Evolutionary conservation across 2,329 filamentous ascomycete genomes (phyloP), one percentile per base, ranked within the genome.

Genomic region (Xylaria sp.): DNA sequence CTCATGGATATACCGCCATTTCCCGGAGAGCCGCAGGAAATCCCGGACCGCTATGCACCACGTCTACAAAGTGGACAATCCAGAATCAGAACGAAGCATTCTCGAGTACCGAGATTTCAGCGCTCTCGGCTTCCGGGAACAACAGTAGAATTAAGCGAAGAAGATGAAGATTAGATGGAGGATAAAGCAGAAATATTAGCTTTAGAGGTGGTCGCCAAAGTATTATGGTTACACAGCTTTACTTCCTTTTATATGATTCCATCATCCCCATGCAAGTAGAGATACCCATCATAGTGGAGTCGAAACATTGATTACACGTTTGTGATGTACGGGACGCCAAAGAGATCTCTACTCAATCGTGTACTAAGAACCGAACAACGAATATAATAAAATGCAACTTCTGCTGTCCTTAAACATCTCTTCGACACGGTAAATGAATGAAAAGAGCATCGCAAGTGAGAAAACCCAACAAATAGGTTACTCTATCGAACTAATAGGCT

Each of bases 1-100:
- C 57, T 46, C 20, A 61, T 33, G 11, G 42, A 61, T 33, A 38
- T 61, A 11, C 40, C 56, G 3, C 33, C 42, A 11, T 44, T 36
- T 44, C 15, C 33, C 1, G 13, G 3, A 40, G 15, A 40, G 36
- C 36, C 36, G 11, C 4, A 40, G 11, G 11, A 40, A 15, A 15
- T 11, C 11, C 13, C 36, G 11, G 36, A 40, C 36, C 36, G 11
- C 36, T 15, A 40, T 40, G 11, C 13, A 40, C 11, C 36, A 40
- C 10, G 36, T 15, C 11, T 4, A 15, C 13, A 15, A 40, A 40
- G 36, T 13, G 11, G 36, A 40, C 36, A 40, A 40, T 40, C 36
- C 11, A 40, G 36, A 40, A 13, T 40, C 11, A 40, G 36, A 40
- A 4, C 36, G 36, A 40, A 40, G 15, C 36, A 15, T 40, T 40